These are phyloP conservation scores for Fusarium lateritium DNA, from an alignment of 2,329 filamentous ascomycete genomes.

Conservation along the genomic window DNA sequence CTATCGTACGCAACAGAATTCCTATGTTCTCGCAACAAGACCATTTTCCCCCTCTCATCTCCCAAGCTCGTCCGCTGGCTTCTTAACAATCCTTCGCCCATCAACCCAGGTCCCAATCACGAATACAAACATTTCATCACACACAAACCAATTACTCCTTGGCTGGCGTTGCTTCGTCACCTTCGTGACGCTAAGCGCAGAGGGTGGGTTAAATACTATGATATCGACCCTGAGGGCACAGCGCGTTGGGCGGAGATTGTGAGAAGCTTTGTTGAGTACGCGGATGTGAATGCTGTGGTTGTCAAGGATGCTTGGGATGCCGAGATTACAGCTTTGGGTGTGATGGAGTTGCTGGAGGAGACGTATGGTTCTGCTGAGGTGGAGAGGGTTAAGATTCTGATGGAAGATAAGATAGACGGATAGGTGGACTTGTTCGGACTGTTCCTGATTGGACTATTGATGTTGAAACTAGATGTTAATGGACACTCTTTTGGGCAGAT, in stretches of 20 bases:
- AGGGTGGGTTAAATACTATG: constrained; percentile 21
- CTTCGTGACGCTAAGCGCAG: constrained; percentile 19
- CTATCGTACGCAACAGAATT: constrained; percentile 22
- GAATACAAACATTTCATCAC: constrained; percentile 24
- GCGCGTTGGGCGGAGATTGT: constrained; percentile 12
- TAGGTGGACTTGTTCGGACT: too few species aligned
- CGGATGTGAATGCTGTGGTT: constrained; percentile 3
- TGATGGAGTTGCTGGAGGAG: constrained; percentile 12
- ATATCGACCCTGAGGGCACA: constrained; percentile 11
- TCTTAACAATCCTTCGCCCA: background rate
- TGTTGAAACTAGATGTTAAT: too few species aligned
- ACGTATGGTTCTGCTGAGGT: constrained; percentile 11
- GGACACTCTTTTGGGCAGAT: too few species aligned
- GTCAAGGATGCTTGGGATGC: constrained; percentile 18
- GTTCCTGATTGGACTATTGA: too few species aligned
- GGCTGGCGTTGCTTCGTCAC: constrained; percentile 15
- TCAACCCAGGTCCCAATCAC: constrained; percentile 12
- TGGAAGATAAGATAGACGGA: background rate
- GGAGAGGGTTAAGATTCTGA: background rate
- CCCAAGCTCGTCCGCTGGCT: constrained; percentile 5
- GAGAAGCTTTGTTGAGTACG: background rate
- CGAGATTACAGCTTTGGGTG: constrained; percentile 7
- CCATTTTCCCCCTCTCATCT: constrained; percentile 17
- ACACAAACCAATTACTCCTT: background rate
- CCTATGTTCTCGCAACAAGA: constrained; percentile 22